phyloP scores from a whole-genome alignment of 192 early-diverging fungal species.

The Backusella macrospora region DNA sequence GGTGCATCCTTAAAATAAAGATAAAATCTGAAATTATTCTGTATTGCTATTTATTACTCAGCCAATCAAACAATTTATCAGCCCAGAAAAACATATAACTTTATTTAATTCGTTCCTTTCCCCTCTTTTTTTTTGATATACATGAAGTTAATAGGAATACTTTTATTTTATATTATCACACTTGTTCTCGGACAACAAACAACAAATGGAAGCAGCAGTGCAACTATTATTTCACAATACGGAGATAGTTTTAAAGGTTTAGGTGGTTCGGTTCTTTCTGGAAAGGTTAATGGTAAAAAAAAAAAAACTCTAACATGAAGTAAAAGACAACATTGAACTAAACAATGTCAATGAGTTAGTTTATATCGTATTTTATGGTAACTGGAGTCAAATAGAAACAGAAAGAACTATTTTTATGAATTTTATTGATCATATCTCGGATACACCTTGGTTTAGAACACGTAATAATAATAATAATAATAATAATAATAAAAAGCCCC shows the following conservation, averaged over 20 bases:
- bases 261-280: slow-evolving; percentile 11
- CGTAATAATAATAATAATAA: too few relatives aligned
- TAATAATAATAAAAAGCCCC: too few relatives aligned
- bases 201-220: not conserved
- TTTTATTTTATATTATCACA: not conserved
- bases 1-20: not conserved
- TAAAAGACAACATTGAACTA: not conserved
- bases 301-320: not conserved
- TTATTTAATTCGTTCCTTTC: not conserved
- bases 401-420: slow-evolving; percentile 28
- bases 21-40: not conserved
- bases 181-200: not conserved
- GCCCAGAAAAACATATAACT: not conserved
- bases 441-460: slow-evolving; percentile 26
- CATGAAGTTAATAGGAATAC: slow-evolving; percentile 11
- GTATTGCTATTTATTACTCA: not conserved
- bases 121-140: not conserved
- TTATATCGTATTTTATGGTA: slow-evolving; percentile 32
- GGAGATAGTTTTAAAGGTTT: slow-evolving; percentile 17
- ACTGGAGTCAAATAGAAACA: slow-evolving; percentile 22
- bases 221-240: slow-evolving; percentile 3
- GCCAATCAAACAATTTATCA: not conserved
- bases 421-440: slow-evolving; percentile 22
- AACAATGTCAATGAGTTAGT: slow-evolving; percentile 1
- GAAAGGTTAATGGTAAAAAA: slow-evolving; percentile 17